Percentiles rank a stretch among this genome's conserved stretches.
phyloP scores from a whole-genome alignment of 306 rosid genomes.

The Trifolium pratense region DNA sequence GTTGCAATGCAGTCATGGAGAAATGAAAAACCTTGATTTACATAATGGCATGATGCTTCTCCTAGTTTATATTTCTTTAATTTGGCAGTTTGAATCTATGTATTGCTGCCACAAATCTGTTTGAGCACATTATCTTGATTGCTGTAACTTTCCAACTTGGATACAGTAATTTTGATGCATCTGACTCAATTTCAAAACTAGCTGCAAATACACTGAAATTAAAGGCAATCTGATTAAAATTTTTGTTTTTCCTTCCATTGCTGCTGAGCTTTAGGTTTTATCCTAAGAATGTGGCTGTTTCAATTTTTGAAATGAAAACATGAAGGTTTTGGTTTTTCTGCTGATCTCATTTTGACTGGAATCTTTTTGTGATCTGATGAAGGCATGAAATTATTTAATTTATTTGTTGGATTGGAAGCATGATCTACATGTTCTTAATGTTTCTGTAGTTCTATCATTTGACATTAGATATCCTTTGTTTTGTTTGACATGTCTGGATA shows the following conservation, averaged over 20 bases:
- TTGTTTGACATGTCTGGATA: background rate
- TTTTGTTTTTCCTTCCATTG: constrained; percentile 3
- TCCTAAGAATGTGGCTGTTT: constrained; percentile 6
- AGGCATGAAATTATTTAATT: background rate
- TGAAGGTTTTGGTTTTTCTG: background rate
- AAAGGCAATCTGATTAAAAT: background rate
- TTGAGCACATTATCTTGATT: background rate
- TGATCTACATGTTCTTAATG: background rate
- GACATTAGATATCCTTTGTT: background rate
- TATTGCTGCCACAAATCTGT: background rate
- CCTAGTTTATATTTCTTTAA: background rate
- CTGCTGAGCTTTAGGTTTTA: background rate
- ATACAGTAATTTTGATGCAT: background rate
- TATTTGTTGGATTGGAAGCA: constrained; percentile 10
- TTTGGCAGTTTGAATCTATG: background rate
- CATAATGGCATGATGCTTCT: background rate
- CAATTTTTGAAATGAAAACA: background rate
- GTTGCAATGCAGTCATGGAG: background rate
- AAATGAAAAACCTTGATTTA: background rate
- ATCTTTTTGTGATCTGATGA: background rate
- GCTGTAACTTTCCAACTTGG: background rate
- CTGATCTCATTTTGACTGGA: background rate
- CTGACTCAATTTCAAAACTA: background rate
- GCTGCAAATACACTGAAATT: background rate
- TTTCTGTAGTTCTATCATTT: background rate